Evolutionary conservation across 192 early-diverging fungal species (phyloP).

Genomic region (Umbelopsis sp.): DNA sequence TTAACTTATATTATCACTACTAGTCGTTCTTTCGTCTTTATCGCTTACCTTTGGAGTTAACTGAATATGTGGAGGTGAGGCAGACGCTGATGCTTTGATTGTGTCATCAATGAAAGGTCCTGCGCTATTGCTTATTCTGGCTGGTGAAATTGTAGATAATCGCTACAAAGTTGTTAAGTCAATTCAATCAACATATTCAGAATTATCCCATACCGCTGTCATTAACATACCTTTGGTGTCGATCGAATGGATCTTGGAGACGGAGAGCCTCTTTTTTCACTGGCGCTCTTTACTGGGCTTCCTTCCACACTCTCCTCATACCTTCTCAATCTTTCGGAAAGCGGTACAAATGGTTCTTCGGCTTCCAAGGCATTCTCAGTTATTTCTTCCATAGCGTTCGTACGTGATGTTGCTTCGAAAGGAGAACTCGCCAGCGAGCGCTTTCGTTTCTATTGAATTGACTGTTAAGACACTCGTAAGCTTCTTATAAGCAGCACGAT

Average conservation of each 20-base stretch:
- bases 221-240: background rate
- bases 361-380: background rate
- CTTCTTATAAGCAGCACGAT: too few species aligned
- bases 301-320: constrained; percentile 9
- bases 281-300: background rate
- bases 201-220: background rate
- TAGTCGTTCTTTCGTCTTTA: too few species aligned
- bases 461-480: too few species aligned
- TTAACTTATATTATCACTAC: too few species aligned
- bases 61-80: too few species aligned
- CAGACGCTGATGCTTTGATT: too few species aligned
- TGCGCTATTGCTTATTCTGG: too few species aligned
- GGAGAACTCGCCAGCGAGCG: constrained; percentile 22
- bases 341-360: constrained; percentile 2
- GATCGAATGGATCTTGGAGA: background rate
- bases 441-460: background rate
- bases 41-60: too few species aligned
- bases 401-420: constrained; percentile 8
- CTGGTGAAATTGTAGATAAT: too few species aligned
- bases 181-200: too few species aligned
- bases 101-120: too few species aligned
- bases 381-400: constrained; percentile 8
- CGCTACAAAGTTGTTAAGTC: background rate
- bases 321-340: constrained; percentile 8
- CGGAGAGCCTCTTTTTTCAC: background rate